Evolutionary conservation across 1,284 basidiomycete genomes (phyloP), one percentile per base, ranked within the genome.

Genomic region (Trichosporon sp.): DNA sequence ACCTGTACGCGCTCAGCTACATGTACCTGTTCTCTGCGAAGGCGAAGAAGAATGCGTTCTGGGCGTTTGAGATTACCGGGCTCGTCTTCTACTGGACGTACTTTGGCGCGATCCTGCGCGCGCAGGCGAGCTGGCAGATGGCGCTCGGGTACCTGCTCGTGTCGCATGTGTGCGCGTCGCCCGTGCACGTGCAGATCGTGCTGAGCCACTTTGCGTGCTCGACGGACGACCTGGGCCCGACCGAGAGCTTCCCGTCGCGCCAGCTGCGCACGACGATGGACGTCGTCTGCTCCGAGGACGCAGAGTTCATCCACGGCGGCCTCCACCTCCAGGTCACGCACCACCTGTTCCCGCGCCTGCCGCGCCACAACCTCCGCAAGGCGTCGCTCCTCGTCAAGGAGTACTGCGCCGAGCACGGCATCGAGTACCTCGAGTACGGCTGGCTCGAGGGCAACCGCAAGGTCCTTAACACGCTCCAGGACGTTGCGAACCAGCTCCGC

Each of bases 181-280:
- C 87, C 0, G 80, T 88, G 12, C 86, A 87, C 69, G 85, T 87
- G 9, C 86, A 87, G 81, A 99, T 99, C 76, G 95, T 98, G 1
- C 88, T 99, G 25, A 98, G 95, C 2, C 96, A 99, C 85, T 99
- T 97, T 83, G 92, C 93, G 58, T 95, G 97, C 85, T 95, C 95
- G 7, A 95, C 94, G 1, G 91, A 87, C 11, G 96, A 98, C 79
- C 86, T 98, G 27, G 95, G 95, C 1, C 92, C 93, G 0, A 85
- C 85, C 38, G 97, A 99, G 81, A 94, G 92, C 1, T 99, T 98
- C 85, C 87, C 92, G 1, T 90, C 92, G 75, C 90, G 97, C 34
- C 96, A 99, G 82, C 85, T 99, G 70, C 91, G 96, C 64, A 99
- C 97, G 8, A 98, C 97, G 0, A 92, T 93, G 73, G 97, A 99